Percentiles rank a stretch among this genome's conserved stretches.
These are phyloP conservation scores for Penicillium psychrosexuale DNA, from an alignment of 2,329 filamentous ascomycete species.

Conservation along the genomic window DNA sequence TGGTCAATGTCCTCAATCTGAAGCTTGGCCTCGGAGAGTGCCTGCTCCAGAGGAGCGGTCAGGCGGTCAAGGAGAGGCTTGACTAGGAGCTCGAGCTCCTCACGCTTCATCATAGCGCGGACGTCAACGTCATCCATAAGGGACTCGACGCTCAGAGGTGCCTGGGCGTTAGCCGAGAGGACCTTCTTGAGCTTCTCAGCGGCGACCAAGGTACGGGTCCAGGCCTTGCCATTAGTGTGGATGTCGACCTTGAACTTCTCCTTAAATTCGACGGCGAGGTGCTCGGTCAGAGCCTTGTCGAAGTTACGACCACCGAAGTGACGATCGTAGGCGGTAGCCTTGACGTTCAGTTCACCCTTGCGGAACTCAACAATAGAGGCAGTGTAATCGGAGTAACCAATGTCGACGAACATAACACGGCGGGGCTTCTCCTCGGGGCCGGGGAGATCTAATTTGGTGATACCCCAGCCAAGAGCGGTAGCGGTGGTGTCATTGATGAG, in stretches of 20 bases:
- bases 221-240: slow-evolving; percentile 81
- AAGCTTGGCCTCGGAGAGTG: slow-evolving; percentile 88
- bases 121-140: slow-evolving; percentile 98
- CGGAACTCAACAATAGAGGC: slow-evolving; percentile 91
- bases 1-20: slow-evolving; percentile 87
- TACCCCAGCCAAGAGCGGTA: slow-evolving; percentile 91
- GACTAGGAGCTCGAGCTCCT: slow-evolving; percentile 89
- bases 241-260: slow-evolving; percentile 98
- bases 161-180: slow-evolving; percentile 87
- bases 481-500: slow-evolving; percentile 98
- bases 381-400: slow-evolving; percentile 95
- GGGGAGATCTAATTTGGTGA: slow-evolving; percentile 94
- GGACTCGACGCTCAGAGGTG: slow-evolving; percentile 94
- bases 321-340: slow-evolving; percentile 86
- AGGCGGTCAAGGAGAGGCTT: slow-evolving; percentile 75
- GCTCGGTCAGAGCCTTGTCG: slow-evolving; percentile 89
- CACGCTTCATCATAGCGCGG: slow-evolving; percentile 79
- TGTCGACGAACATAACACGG: slow-evolving; percentile 87
- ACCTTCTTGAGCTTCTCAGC: slow-evolving; percentile 99
- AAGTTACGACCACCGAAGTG: slow-evolving; percentile 98
- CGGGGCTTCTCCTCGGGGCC: slow-evolving; percentile 84
- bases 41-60: slow-evolving; percentile 77
- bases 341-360: slow-evolving; percentile 93
- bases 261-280: slow-evolving; percentile 94
- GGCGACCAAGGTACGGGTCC: slow-evolving; percentile 78